Base-by-base conservation (phyloP, 768 basidiomycete species). In the Termitomyces sp. region DNA sequence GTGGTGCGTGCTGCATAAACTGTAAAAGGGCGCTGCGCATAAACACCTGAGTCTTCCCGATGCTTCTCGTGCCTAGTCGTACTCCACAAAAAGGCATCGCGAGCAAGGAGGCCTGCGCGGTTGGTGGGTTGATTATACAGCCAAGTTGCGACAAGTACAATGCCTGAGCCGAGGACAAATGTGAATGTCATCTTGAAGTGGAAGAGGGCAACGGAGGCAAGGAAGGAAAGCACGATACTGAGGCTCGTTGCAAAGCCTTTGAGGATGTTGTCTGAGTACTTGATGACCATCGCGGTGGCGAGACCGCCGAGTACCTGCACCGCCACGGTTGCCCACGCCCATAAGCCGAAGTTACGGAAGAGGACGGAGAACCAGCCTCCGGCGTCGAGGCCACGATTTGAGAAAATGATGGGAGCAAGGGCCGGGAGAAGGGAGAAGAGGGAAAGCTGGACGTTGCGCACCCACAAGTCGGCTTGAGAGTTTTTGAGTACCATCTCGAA, bases 401-500 rank as follows among this genome's bases (percentile, higher is more conserved):
- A 73, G 64, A 89, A 80, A 40, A 94, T 60, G 65, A 95, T 80
- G 29, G 95, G 93, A 2, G 87, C 75, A 47, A 94, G 71, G 4
- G 95, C 94, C 3, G 96, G 96, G 23, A 96, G 79, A 42, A 98
- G 80, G 48, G 93, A 95, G 77, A 98, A 98, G 54, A 95, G 80
- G 23, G 93, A 95, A 16, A 98, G 82, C 71, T 98, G 96, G 59
- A 96, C 89, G 70, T 98, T 98, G 67, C 96, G 90, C 57, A 96
- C 87, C 96, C 96, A 98, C 11, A 98, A 79, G 73, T 97, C 93
- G 4, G 87, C 81, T 63, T 86, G 86, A 3, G 91, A 90, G 63
- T 89, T 87, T 76, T 96, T 98, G 62, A 95, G 77, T 35, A 95
- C 94, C 90, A 96, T 95, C 75, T 98, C 96, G 63, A 98, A 98